Conservation (phyloP, 208 protist genomes). For the Leishmania arabica region DNA sequence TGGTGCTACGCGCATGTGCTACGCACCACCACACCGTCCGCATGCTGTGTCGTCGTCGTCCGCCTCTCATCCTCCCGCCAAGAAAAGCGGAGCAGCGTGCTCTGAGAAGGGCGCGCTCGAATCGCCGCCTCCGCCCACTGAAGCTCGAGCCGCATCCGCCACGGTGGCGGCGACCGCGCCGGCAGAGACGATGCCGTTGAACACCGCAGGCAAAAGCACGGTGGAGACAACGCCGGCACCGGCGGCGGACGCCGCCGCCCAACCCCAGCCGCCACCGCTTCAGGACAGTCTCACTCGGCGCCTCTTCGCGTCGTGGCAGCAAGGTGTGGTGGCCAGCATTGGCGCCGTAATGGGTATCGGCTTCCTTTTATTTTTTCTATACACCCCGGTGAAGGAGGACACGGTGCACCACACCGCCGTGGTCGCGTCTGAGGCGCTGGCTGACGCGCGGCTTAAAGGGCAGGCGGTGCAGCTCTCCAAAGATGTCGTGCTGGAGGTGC, state of each 20-base stretch:
- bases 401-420: constrained; percentile 90
- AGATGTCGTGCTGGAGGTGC: constrained; percentile 74
- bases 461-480: constrained; percentile 82
- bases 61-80: neutral
- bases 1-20: neutral
- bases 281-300: constrained; percentile 30
- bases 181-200: neutral
- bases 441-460: constrained; percentile 59
- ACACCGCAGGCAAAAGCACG: neutral
- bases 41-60: neutral
- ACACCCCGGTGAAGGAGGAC: constrained; percentile 85
- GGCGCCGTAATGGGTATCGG: constrained; percentile 87
- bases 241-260: neutral
- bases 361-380: constrained; percentile 78
- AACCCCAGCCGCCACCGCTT: neutral
- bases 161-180: neutral
- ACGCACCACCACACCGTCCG: neutral
- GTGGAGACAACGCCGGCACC: no score
- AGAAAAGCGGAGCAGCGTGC: neutral
- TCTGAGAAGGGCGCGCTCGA: neutral
- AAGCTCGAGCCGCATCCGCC: neutral
- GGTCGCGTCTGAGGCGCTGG: constrained; percentile 84
- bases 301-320: constrained; percentile 85
- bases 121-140: neutral
- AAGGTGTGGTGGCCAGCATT: constrained; percentile 85